Percentiles rank a stretch among this genome's conserved stretches.
Conservation (phyloP, 257 asterid species). For the Lantana camara region DNA sequence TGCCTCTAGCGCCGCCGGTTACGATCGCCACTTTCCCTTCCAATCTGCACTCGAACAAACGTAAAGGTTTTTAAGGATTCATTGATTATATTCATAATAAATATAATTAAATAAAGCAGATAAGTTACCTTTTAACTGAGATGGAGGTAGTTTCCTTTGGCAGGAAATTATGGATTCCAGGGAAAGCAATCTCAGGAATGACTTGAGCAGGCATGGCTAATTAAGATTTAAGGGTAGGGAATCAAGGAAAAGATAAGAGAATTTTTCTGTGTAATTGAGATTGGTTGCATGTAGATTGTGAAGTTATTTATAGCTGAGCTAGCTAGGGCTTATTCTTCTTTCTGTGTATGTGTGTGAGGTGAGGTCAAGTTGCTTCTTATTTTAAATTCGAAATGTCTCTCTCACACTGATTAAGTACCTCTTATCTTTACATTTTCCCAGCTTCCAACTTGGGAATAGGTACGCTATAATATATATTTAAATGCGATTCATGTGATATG, state of each 20-base stretch:
- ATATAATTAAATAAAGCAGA: background rate
- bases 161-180: conserved; percentile 33
- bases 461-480: background rate
- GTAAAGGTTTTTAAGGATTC: background rate
- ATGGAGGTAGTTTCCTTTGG: conserved; percentile 35
- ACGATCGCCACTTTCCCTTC: conserved; percentile 74
- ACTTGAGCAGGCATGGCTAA: conserved; percentile 50
- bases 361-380: background rate
- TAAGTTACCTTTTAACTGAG: conserved; percentile 44
- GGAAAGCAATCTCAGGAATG: conserved; percentile 37
- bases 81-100: too few species aligned
- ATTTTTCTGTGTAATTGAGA: too few species aligned
- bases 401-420: background rate
- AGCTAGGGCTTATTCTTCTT: too few species aligned
- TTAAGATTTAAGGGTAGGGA: background rate
- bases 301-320: too few species aligned
- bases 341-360: too few species aligned
- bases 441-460: background rate
- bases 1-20: conserved; percentile 88
- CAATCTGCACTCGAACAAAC: conserved; percentile 39
- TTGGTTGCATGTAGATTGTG: too few species aligned
- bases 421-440: background rate
- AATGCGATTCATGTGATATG: conserved; percentile 24
- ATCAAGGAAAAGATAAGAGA: background rate
- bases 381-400: conserved; percentile 4